phyloP scores from a whole-genome alignment of 202 grass and related monocot species.

The Setaria italica region DNA sequence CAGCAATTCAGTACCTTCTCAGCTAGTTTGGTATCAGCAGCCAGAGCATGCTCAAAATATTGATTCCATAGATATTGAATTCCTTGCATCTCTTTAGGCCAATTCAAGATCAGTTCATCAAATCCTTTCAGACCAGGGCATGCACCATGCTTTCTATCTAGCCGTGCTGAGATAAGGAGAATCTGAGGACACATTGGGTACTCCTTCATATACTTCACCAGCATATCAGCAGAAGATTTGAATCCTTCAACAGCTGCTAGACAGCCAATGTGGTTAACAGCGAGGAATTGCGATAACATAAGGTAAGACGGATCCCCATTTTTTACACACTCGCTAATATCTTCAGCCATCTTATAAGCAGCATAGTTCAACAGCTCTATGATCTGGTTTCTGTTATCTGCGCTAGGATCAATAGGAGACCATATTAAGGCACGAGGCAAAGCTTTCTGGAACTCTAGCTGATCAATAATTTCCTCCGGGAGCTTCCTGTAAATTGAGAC shows the following conservation, averaged over 20 bases:
- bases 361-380: slow-evolving; percentile 71
- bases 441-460: slow-evolving; percentile 75
- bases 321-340: slow-evolving; percentile 58
- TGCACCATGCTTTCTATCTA: slow-evolving; percentile 50
- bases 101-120: slow-evolving; percentile 71
- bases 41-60: slow-evolving; percentile 67
- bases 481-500: slow-evolving; percentile 82
- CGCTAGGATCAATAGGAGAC: slow-evolving; percentile 64
- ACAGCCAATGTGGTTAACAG: slow-evolving; percentile 82
- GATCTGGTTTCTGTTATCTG: slow-evolving; percentile 52
- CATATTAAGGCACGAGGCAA: slow-evolving; percentile 64
- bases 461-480: slow-evolving; percentile 70
- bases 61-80: slow-evolving; percentile 96
- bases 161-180: slow-evolving; percentile 64
- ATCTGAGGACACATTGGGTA: slow-evolving; percentile 88
- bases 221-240: slow-evolving; percentile 61
- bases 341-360: slow-evolving; percentile 64
- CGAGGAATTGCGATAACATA: slow-evolving; percentile 71
- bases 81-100: slow-evolving; percentile 79
- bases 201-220: slow-evolving; percentile 81
- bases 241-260: slow-evolving; percentile 66
- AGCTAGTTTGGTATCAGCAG: slow-evolving; percentile 64
- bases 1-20: slow-evolving; percentile 66
- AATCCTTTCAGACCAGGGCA: slow-evolving; percentile 63
- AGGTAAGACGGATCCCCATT: slow-evolving; percentile 76